Evolutionary conservation across 2,329 filamentous ascomycete genomes (phyloP).

Genomic region (Fusarium praegraminearum): DNA sequence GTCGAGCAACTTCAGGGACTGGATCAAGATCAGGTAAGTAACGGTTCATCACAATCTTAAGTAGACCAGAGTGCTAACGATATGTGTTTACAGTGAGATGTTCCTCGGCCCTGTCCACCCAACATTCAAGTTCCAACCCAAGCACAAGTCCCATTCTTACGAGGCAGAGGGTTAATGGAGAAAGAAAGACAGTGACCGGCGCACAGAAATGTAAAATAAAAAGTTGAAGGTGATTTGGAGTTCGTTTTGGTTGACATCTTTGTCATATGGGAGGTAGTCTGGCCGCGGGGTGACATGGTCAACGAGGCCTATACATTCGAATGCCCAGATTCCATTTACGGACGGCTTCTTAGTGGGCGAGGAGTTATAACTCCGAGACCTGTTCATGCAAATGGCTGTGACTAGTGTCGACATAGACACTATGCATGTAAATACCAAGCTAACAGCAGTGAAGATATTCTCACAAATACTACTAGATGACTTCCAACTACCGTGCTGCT

Average conservation of each 20-base stretch:
- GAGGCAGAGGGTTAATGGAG: slow-evolving; percentile 74
- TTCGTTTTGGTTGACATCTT: slow-evolving; percentile 11
- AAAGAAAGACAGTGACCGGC: neutral
- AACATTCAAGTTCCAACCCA: slow-evolving; percentile 94
- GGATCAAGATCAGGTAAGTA: slow-evolving; percentile 96
- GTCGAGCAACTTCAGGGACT: slow-evolving; percentile 93
- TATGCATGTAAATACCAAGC: neutral
- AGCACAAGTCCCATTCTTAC: slow-evolving; percentile 96
- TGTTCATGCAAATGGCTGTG: neutral
- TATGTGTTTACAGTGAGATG: slow-evolving; percentile 79
- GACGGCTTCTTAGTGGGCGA: neutral
- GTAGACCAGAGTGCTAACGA: slow-evolving; percentile 24
- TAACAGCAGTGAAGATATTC: neutral
- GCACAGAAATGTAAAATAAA: neutral
- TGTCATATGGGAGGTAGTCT: neutral
- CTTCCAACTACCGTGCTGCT: neutral
- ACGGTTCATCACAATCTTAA: neutral
- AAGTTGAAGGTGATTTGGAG: neutral
- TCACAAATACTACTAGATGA: neutral
- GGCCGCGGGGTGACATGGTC: slow-evolving; percentile 4
- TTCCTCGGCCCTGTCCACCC: slow-evolving; percentile 92
- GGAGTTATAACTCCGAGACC: neutral
- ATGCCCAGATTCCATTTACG: neutral
- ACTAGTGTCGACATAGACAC: neutral
- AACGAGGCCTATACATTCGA: neutral